A percentile compares a stretch with the other conserved stretches of the same genome.
Evolutionary conservation across 2,329 filamentous ascomycete species (phyloP).

Genomic region (Didymella sp.): DNA sequence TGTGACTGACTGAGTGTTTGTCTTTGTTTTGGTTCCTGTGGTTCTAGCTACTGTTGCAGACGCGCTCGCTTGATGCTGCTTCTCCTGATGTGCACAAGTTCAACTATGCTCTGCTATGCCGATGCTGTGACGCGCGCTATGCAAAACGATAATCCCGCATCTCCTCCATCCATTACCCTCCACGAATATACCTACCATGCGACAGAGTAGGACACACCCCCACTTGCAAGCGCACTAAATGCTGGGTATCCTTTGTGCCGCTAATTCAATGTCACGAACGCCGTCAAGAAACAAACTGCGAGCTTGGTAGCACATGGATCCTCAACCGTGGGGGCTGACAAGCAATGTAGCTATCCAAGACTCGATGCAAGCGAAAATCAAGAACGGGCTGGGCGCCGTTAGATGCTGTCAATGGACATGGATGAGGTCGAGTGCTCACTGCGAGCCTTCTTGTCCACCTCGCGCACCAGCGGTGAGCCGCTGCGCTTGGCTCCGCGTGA

Average conservation of each 20-base stretch:
- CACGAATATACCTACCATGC: constrained; percentile 2
- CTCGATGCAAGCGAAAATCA: constrained; percentile 6
- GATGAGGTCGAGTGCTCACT: constrained; percentile 27
- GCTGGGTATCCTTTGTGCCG: constrained; percentile 17
- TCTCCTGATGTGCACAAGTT: not conserved
- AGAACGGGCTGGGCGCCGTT: constrained; percentile 30
- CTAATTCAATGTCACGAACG: constrained; percentile 14
- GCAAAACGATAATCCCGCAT: not conserved
- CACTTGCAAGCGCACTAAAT: constrained; percentile 10
- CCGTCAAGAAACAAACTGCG: constrained; percentile 3
- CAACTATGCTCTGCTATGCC: not conserved
- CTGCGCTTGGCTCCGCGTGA: constrained; percentile 49
- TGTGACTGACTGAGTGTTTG: not conserved
- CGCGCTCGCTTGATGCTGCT: not conserved
- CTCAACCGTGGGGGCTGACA: not conserved
- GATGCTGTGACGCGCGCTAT: constrained; percentile 2
- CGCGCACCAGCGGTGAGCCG: constrained; percentile 39
- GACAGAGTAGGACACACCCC: constrained; percentile 4
- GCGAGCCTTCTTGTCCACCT: constrained; percentile 36
- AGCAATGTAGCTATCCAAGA: not conserved
- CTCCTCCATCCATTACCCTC: not conserved
- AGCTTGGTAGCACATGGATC: not conserved
- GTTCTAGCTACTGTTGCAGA: constrained; percentile 6
- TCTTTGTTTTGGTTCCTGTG: constrained; percentile 2
- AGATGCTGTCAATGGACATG: constrained; percentile 38